A percentile compares a stretch with the other conserved stretches of the same genome.
phyloP scores from a whole-genome alignment of 2,329 filamentous ascomycete species.

The Madurella mycetomatis region DNA sequence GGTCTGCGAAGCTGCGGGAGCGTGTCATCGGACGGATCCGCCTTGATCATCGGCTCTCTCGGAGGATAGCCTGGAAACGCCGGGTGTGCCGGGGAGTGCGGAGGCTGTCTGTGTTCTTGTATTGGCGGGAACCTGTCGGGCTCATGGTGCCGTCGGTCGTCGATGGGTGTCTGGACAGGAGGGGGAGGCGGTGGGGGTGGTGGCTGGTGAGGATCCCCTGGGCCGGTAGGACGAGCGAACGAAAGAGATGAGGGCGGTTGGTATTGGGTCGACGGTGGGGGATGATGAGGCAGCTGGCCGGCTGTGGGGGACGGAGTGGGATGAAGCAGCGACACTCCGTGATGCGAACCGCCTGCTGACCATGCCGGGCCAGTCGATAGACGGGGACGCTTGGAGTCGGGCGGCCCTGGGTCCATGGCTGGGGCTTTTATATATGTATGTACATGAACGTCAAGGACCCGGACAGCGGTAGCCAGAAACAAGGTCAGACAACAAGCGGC shows the following conservation, averaged over 20 bases:
- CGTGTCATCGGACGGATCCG: constrained; percentile 45
- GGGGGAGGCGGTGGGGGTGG: constrained; percentile 25
- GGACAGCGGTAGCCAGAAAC: constrained; percentile 18
- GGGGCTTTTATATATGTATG: constrained; percentile 41
- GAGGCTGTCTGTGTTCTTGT: constrained; percentile 48
- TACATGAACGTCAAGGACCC: constrained; percentile 27
- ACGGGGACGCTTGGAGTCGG: constrained; percentile 57
- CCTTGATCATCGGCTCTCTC: constrained; percentile 53
- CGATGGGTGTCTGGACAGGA: constrained; percentile 31
- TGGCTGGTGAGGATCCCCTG: constrained; percentile 21
- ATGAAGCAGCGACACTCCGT: constrained; percentile 45
- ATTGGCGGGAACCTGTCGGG: constrained; percentile 51
- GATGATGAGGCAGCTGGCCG: constrained; percentile 34
- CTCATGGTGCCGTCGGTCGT: constrained; percentile 56
- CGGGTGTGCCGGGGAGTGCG: constrained; percentile 31
- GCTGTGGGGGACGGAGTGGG: constrained; percentile 36
- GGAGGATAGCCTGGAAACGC: constrained; percentile 38
- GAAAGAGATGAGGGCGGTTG: constrained; percentile 32
- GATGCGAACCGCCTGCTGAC: constrained; percentile 45
- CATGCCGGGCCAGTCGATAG: constrained; percentile 44
- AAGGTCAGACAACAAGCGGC: constrained; percentile 20
- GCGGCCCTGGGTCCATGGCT: constrained; percentile 57
- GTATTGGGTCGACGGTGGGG: constrained; percentile 38
- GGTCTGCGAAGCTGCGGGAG: constrained; percentile 44
- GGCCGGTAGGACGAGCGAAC: constrained; percentile 36